A percentile compares a stretch with the other conserved stretches of the same genome.
These are phyloP conservation scores for Kuraishia molischiana DNA, from an alignment of 805 yeast species.

Conservation along the genomic window DNA sequence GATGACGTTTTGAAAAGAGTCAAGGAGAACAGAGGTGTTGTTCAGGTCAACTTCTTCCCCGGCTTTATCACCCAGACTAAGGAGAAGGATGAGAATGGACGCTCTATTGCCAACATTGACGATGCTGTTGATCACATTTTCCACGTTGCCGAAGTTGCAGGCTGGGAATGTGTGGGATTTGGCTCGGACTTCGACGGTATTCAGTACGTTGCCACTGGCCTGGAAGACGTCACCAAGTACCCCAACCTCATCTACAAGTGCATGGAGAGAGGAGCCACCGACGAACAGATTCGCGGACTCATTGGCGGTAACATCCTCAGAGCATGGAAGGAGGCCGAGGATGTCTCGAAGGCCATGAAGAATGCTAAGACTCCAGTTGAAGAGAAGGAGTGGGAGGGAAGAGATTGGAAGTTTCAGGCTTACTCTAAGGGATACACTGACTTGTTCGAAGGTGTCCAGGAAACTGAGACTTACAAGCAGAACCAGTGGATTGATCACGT, in stretches of 20 bases:
- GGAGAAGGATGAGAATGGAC: neutral
- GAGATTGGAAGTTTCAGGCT: constrained; percentile 27
- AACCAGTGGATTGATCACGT: neutral
- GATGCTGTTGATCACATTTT: constrained; percentile 37
- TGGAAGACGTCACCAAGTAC: constrained; percentile 46
- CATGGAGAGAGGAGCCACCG: constrained; percentile 25
- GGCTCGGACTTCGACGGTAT: constrained; percentile 49
- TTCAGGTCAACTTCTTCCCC: constrained; percentile 37
- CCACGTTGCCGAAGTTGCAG: constrained; percentile 31
- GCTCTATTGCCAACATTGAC: constrained; percentile 26
- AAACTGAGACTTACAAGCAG: neutral
- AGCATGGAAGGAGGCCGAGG: constrained; percentile 35
- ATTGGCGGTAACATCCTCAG: constrained; percentile 38
- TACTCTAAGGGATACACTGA: neutral
- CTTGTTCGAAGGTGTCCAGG: neutral
- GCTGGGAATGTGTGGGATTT: constrained; percentile 43
- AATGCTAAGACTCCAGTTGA: constrained; percentile 19
- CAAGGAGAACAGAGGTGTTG: constrained; percentile 35
- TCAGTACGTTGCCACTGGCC: constrained; percentile 34
- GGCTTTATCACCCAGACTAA: constrained; percentile 18
- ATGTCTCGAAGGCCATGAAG: constrained; percentile 15
- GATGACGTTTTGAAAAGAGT: constrained; percentile 33
- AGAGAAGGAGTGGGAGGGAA: constrained; percentile 30
- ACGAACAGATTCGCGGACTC: constrained; percentile 29
- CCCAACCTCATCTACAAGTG: constrained; percentile 34